Percentiles rank a stretch among this genome's conserved stretches.
These are phyloP conservation scores for Diaporthe aspalathi DNA, from an alignment of 2,329 filamentous ascomycete genomes.

Conservation along the genomic window DNA sequence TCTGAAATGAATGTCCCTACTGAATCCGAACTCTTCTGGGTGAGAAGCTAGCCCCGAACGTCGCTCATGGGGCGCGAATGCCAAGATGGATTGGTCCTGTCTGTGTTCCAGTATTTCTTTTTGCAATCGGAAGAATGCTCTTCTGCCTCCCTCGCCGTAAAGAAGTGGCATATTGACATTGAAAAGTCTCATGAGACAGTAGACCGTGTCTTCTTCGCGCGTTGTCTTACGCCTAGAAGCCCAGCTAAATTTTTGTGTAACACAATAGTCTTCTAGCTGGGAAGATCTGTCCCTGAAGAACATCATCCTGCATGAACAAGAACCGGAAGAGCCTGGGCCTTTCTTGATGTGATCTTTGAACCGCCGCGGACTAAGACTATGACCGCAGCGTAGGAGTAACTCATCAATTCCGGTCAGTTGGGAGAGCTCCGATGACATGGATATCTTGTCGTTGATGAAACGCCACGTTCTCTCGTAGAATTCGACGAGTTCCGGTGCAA, in stretches of 20 bases:
- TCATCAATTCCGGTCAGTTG: neutral
- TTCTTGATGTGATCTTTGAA: neutral
- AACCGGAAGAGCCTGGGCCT: neutral
- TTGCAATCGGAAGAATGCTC: slow-evolving; percentile 1
- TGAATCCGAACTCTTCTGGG: neutral
- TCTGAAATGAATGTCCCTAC: neutral
- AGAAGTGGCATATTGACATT: slow-evolving; percentile 8
- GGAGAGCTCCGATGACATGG: neutral
- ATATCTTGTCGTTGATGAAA: neutral
- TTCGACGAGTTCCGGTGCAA: slow-evolving; percentile 33
- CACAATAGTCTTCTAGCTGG: neutral
- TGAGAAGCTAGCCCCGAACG: neutral
- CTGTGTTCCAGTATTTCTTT: neutral
- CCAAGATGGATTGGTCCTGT: neutral
- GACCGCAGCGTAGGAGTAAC: slow-evolving; percentile 33
- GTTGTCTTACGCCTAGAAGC: neutral
- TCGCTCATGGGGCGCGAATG: neutral
- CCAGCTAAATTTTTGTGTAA: neutral
- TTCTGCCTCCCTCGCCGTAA: slow-evolving; percentile 1
- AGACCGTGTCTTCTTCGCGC: neutral
- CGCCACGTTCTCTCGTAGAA: slow-evolving; percentile 40
- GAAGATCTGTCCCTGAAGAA: rapidly evolving
- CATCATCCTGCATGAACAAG: neutral
- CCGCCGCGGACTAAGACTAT: neutral
- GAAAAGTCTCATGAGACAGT: slow-evolving; percentile 15